Evolutionary conservation across 306 rosid genomes (phyloP).

Genomic region (Begonia fuchsioides): DNA sequence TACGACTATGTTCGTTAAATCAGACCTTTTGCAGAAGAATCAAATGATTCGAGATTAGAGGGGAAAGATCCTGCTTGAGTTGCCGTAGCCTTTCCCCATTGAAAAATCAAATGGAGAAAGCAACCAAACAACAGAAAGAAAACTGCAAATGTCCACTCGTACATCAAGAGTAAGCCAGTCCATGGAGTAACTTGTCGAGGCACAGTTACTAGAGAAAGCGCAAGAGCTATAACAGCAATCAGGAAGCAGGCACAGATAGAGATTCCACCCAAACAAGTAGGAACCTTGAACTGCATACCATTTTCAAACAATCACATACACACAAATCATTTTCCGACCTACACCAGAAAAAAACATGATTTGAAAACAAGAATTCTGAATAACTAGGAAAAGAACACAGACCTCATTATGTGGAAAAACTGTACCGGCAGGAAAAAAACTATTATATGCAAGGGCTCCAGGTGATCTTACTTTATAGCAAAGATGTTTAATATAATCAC

Average conservation of each 20-base stretch:
- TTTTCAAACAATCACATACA: constrained; percentile 15
- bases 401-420: constrained; percentile 51
- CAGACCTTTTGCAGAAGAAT: constrained; percentile 67
- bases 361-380: constrained; percentile 4
- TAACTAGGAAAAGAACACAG: constrained; percentile 10
- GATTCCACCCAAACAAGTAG: constrained; percentile 66
- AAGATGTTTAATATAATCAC: constrained; percentile 52
- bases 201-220: constrained; percentile 45
- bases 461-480: constrained; percentile 56
- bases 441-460: constrained; percentile 46
- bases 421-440: constrained; percentile 33
- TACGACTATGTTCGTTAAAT: too few species aligned
- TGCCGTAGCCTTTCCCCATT: constrained; percentile 60
- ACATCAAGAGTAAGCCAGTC: constrained; percentile 95
- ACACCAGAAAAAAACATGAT: neutral
- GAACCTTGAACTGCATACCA: constrained; percentile 56
- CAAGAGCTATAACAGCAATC: constrained; percentile 51
- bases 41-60: constrained; percentile 41
- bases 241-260: constrained; percentile 50
- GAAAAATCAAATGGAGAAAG: constrained; percentile 53
- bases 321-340: constrained; percentile 1
- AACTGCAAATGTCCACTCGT: constrained; percentile 84
- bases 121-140: constrained; percentile 70
- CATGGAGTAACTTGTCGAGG: constrained; percentile 95
- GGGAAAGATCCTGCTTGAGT: constrained; percentile 28